phyloP scores from a whole-genome alignment of 192 early-diverging fungal species.

The Entomortierella lignicola region DNA sequence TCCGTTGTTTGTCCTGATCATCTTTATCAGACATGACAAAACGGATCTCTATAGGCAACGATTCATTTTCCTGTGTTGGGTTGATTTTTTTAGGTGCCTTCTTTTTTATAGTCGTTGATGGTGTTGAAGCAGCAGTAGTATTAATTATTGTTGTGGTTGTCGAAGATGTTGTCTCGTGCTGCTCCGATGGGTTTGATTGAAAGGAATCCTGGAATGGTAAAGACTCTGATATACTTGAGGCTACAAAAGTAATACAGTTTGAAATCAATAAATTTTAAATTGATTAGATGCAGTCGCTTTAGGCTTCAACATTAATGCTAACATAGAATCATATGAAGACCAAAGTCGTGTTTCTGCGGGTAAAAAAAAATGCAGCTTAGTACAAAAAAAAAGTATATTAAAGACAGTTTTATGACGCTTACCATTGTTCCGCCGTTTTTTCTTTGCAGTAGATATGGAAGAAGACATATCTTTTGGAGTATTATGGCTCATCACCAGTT shows the following conservation, averaged over 20 bases:
- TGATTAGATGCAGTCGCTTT: too few species aligned
- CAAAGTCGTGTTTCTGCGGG: too few species aligned
- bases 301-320: too few species aligned
- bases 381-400: background rate
- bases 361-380: too few species aligned
- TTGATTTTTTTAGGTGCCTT: constrained; percentile 1
- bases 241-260: too few species aligned
- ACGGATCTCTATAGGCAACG: constrained; percentile 27
- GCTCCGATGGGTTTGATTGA: constrained; percentile 9
- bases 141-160: too few species aligned
- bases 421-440: constrained; percentile 38
- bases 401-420: background rate
- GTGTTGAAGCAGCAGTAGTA: too few species aligned
- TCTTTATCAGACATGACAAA: constrained; percentile 49
- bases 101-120: constrained; percentile 12
- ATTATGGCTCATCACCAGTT: constrained; percentile 15
- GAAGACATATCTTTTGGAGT: constrained; percentile 17
- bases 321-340: too few species aligned
- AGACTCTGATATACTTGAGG: background rate
- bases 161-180: background rate
- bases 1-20: constrained; percentile 18
- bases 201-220: constrained; percentile 33
- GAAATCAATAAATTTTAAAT: too few species aligned
- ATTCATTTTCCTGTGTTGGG: background rate
- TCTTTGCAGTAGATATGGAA: constrained; percentile 24